These are phyloP conservation scores for Themeda triandra DNA, from an alignment of 176 grass and related monocot species.

Conservation along the genomic window DNA sequence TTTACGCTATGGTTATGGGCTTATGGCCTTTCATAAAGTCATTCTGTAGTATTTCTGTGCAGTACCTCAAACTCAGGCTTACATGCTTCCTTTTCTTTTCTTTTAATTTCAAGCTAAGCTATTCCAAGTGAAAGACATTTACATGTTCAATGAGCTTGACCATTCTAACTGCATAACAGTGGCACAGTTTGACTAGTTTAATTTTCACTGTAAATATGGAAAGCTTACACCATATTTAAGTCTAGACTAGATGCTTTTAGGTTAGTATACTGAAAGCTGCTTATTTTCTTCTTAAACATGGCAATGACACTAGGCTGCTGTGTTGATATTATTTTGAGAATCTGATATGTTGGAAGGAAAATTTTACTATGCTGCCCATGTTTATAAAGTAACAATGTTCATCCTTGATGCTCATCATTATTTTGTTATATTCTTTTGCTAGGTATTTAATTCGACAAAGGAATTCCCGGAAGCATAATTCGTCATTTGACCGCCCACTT, in stretches of 20 bases:
- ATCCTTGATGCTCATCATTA: slow-evolving; percentile 34
- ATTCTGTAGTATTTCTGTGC: too few species aligned
- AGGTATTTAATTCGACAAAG: slow-evolving; percentile 72
- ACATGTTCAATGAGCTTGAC: not conserved
- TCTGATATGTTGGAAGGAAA: not conserved
- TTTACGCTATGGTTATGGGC: too few species aligned
- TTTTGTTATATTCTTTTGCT: slow-evolving; percentile 26
- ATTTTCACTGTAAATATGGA: too few species aligned
- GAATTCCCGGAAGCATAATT: slow-evolving; percentile 33
- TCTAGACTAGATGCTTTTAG: slow-evolving; percentile 17
- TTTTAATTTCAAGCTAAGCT: too few species aligned
- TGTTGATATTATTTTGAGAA: slow-evolving; percentile 11
- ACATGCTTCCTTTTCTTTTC: too few species aligned
- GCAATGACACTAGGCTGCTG: not conserved
- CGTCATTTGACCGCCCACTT: slow-evolving; percentile 35
- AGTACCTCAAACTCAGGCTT: too few species aligned
- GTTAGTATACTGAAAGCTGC: not conserved
- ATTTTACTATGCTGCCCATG: not conserved
- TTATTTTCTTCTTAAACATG: not conserved
- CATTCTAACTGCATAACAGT: slow-evolving; percentile 4
- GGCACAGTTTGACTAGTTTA: too few species aligned
- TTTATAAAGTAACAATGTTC: not conserved
- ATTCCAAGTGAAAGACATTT: not conserved
- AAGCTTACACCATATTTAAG: not conserved
- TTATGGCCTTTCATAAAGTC: too few species aligned